phyloP scores from a whole-genome alignment of 306 rosid genomes.

The Casuarina equisetifolia region DNA sequence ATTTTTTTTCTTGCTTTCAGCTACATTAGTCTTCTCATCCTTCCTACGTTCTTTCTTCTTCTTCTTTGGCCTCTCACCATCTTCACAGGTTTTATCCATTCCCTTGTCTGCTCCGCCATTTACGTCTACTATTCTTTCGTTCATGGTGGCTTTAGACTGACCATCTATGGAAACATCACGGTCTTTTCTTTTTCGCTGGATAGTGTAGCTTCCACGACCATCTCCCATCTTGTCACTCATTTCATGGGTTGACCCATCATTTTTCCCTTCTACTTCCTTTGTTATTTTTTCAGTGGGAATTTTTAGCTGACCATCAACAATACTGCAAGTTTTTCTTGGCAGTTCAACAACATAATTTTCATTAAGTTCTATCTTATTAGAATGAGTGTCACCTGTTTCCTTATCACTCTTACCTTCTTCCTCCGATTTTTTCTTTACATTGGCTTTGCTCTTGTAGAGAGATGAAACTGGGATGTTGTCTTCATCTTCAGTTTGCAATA shows the following conservation, averaged over 20 bases:
- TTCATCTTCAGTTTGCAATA: conserved; percentile 40
- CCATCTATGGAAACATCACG: conserved; percentile 34
- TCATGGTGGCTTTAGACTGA: conserved; percentile 34
- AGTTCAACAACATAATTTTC: conserved; percentile 26
- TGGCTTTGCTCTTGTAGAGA: conserved; percentile 36
- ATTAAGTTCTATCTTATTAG: conserved; percentile 36
- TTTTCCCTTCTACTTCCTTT: conserved; percentile 36
- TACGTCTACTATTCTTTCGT: conserved; percentile 29
- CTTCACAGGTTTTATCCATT: conserved; percentile 31
- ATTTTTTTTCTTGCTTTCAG: neutral
- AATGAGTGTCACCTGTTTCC: conserved; percentile 36
- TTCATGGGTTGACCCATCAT: conserved; percentile 29
- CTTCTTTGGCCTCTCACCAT: conserved; percentile 32
- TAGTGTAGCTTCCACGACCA: conserved; percentile 24
- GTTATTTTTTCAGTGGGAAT: conserved; percentile 6
- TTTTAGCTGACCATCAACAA: conserved; percentile 37
- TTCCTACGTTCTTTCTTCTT: conserved; percentile 30
- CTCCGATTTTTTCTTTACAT: conserved; percentile 28
- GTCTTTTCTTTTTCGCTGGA: conserved; percentile 26
- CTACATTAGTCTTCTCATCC: neutral
- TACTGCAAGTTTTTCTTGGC: conserved; percentile 27
- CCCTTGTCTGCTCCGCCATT: conserved; percentile 31
- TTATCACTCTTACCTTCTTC: conserved; percentile 34
- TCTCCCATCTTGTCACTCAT: conserved; percentile 33
- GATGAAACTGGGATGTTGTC: conserved; percentile 51